phyloP scores from a whole-genome alignment of 768 basidiomycete genomes.

The Podaxis rugospora region DNA sequence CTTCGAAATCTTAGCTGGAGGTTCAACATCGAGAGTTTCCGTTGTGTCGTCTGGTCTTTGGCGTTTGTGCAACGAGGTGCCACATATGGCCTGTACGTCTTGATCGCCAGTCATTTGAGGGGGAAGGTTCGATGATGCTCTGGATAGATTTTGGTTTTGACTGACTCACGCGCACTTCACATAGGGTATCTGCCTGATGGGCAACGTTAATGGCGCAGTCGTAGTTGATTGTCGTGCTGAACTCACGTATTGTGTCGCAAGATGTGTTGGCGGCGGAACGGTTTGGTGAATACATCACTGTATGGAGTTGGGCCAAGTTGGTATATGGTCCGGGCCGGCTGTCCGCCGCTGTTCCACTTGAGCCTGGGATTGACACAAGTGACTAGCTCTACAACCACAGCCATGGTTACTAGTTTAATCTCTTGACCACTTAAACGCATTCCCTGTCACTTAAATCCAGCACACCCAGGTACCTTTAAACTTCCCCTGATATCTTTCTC shows the following conservation, averaged over 20 bases:
- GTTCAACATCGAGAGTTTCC: background rate
- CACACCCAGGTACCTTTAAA: background rate
- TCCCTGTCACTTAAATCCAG: background rate
- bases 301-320: background rate
- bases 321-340: background rate
- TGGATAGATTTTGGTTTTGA: background rate
- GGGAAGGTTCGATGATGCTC: background rate
- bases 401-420: background rate
- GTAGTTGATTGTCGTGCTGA: background rate
- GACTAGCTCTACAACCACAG: background rate
- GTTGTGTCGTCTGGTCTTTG: background rate
- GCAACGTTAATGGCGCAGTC: background rate
- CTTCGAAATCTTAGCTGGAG: background rate
- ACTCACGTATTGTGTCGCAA: background rate
- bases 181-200: background rate
- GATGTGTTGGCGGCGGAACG: background rate
- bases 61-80: background rate
- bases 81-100: background rate
- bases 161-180: background rate
- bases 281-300: background rate
- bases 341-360: background rate
- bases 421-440: background rate
- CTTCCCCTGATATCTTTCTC: background rate
- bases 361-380: background rate
- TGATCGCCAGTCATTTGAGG: background rate